Conservation (phyloP, 805 yeast genomes). For the Kregervanrija fluxuum region DNA sequence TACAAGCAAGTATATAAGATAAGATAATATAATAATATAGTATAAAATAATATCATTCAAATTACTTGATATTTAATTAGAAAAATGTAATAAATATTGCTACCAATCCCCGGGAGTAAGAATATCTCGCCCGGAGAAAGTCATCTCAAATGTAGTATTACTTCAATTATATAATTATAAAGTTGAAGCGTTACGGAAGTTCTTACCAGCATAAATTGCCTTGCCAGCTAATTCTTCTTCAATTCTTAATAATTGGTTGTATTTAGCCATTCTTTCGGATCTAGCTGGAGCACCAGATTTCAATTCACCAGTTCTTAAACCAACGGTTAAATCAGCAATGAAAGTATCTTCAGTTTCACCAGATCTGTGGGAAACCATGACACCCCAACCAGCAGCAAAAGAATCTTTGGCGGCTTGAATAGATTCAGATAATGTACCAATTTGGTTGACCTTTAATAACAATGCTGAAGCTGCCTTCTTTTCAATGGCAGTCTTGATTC, state of each 20-base stretch:
- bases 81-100: background rate
- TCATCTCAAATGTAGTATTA: too few relatives aligned
- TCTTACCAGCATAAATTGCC: constrained; percentile 90
- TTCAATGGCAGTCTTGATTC: constrained; percentile 94
- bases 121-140: background rate
- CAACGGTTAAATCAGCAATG: constrained; percentile 96
- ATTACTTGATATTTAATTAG: background rate
- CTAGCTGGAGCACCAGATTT: constrained; percentile 99
- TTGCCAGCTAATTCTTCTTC: constrained; percentile 98
- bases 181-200: constrained; percentile 60
- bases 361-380: constrained; percentile 99
- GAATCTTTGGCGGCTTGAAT: constrained; percentile 96
- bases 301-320: constrained; percentile 97
- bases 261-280: constrained; percentile 98
- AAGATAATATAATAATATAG: background rate
- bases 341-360: constrained; percentile 99
- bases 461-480: constrained; percentile 93
- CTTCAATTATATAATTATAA: constrained; percentile 16
- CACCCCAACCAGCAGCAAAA: constrained; percentile 97
- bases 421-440: constrained; percentile 94
- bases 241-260: constrained; percentile 96
- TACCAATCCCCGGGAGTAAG: background rate
- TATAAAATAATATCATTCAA: background rate
- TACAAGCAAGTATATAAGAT: background rate
- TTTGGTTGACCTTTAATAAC: constrained; percentile 97